Conservation (phyloP, 2,329 filamentous ascomycete species). For the Chrysosporium queenslandicum region DNA sequence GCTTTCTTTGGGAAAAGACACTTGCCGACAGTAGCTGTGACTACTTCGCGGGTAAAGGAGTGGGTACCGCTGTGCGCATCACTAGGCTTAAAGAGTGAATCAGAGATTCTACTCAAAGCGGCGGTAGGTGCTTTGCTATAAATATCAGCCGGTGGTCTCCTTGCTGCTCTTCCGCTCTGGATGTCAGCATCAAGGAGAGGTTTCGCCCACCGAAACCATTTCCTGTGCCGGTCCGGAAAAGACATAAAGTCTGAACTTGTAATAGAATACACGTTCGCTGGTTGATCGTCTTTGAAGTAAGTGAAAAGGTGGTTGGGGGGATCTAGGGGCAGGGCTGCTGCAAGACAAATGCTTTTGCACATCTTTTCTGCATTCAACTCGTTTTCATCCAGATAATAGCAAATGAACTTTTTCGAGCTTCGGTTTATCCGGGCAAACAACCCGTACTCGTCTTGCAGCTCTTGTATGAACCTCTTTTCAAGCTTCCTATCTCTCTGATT, state of each 20-base stretch:
- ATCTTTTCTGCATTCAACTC: slow-evolving; percentile 26
- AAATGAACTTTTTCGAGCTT: slow-evolving; percentile 19
- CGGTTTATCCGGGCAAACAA: slow-evolving; percentile 23
- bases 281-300: slow-evolving; percentile 26
- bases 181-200: slow-evolving; percentile 20
- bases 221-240: slow-evolving; percentile 26
- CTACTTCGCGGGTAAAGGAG: slow-evolving; percentile 23
- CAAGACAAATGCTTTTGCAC: slow-evolving; percentile 29
- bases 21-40: slow-evolving; percentile 32
- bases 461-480: slow-evolving; percentile 26
- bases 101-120: slow-evolving; percentile 11
- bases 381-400: slow-evolving; percentile 29
- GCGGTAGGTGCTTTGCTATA: slow-evolving; percentile 10
- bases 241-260: slow-evolving; percentile 21
- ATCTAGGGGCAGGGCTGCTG: slow-evolving; percentile 19
- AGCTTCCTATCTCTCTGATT: slow-evolving; percentile 16
- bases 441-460: slow-evolving; percentile 26
- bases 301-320: slow-evolving; percentile 27
- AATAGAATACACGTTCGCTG: slow-evolving; percentile 22
- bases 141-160: slow-evolving; percentile 12
- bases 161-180: slow-evolving; percentile 13
- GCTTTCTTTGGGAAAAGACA: slow-evolving; percentile 28
- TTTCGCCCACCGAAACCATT: slow-evolving; percentile 34
- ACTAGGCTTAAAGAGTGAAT: slow-evolving; percentile 9
- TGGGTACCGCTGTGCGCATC: background rate